phyloP scores from a whole-genome alignment of 2,329 filamentous ascomycete genomes.

The Aspergillus novoparasiticus region DNA sequence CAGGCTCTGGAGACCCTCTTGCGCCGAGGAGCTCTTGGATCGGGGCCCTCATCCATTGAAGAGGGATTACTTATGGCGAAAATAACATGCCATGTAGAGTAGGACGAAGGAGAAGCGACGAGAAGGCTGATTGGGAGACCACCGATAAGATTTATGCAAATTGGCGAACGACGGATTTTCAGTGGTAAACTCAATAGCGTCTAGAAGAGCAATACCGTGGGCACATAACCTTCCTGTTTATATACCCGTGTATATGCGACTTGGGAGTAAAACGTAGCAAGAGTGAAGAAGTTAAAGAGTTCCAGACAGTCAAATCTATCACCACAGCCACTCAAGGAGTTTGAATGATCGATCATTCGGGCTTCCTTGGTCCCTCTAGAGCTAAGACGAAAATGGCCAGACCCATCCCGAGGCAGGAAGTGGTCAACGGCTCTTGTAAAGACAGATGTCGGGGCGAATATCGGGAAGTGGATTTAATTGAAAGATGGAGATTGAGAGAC shows the following conservation, averaged over 20 bases:
- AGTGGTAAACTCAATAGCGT: background rate
- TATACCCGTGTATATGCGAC: background rate
- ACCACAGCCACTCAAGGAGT: conserved; percentile 14
- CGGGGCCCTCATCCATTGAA: conserved; percentile 43
- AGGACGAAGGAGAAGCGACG: conserved; percentile 4
- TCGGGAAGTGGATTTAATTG: conserved; percentile 21
- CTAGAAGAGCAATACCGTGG: background rate
- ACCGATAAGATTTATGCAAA: conserved; percentile 4
- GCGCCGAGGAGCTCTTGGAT: conserved; percentile 41
- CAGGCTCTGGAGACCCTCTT: conserved; percentile 51
- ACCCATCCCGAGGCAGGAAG: conserved; percentile 21
- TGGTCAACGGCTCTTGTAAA: conserved; percentile 13
- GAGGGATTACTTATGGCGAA: conserved; percentile 25
- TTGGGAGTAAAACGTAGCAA: background rate
- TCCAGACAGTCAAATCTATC: background rate
- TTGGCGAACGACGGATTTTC: background rate
- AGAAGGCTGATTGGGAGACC: background rate
- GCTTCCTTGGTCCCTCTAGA: conserved; percentile 11
- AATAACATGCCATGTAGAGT: conserved; percentile 29
- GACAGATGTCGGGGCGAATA: conserved; percentile 18
- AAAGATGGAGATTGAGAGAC: background rate
- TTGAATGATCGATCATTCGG: background rate
- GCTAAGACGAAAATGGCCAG: conserved; percentile 13
- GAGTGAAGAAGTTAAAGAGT: background rate
- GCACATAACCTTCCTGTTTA: background rate